These are phyloP conservation scores for Ascochyta clinopodiicola DNA, from an alignment of 2,329 filamentous ascomycete species.

Conservation along the genomic window DNA sequence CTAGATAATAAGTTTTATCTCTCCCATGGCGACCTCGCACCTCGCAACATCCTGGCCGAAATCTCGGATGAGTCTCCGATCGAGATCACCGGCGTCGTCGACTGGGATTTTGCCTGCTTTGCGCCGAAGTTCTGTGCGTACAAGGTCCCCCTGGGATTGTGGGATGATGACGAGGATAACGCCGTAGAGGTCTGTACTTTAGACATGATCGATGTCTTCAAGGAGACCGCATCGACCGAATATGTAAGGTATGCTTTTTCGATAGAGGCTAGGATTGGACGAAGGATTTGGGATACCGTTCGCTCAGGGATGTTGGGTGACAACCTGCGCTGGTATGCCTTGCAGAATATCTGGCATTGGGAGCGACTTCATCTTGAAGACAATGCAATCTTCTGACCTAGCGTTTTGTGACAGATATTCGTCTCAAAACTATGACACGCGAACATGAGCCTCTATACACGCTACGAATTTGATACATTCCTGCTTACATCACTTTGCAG, in stretches of 20 bases:
- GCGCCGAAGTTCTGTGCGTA: slow-evolving; percentile 23
- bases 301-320: neutral
- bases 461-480: too few relatives aligned
- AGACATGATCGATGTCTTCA: neutral
- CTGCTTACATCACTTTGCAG: too few relatives aligned
- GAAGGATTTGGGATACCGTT: neutral
- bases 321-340: neutral
- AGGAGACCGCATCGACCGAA: neutral
- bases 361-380: neutral
- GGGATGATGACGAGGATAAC: slow-evolving; percentile 10
- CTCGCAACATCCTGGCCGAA: slow-evolving; percentile 29
- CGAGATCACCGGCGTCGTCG: slow-evolving; percentile 28
- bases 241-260: neutral
- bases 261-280: neutral
- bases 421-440: too few relatives aligned
- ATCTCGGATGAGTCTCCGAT: slow-evolving; percentile 8
- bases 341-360: neutral
- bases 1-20: slow-evolving; percentile 2
- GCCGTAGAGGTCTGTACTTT: neutral
- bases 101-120: slow-evolving; percentile 31
- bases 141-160: slow-evolving; percentile 24
- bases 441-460: too few relatives aligned
- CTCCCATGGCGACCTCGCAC: slow-evolving; percentile 20
- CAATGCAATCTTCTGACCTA: neutral
- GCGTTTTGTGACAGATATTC: neutral